A percentile compares a stretch with the other conserved stretches of the same genome.
Conservation (phyloP, 1,284 basidiomycete species). For the Rhodotorula sp. region DNA sequence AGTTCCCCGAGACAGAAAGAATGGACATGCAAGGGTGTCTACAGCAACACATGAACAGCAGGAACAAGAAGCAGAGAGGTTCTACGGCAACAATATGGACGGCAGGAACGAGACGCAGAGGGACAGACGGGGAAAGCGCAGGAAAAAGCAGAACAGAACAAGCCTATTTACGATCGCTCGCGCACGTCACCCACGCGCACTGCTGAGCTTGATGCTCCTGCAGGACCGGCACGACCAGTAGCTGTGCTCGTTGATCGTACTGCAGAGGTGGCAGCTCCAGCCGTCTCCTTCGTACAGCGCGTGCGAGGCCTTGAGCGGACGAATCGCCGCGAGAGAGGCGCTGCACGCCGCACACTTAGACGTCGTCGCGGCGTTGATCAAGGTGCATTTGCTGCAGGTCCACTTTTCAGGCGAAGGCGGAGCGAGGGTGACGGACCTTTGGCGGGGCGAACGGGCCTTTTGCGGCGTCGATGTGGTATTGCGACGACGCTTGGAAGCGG, state of each 20-base stretch:
- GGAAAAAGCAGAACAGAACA: background rate
- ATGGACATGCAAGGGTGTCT: background rate
- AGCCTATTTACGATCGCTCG: background rate
- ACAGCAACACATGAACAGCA: conserved; percentile 6
- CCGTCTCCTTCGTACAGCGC: background rate
- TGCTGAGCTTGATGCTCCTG: conserved; percentile 24
- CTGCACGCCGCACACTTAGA: background rate
- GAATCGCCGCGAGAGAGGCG: background rate
- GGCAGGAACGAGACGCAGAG: background rate
- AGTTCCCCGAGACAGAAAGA: too few species aligned
- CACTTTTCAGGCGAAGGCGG: background rate
- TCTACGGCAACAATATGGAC: background rate
- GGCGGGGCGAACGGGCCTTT: too few species aligned
- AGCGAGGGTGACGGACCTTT: background rate
- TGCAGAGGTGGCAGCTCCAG: conserved; percentile 32
- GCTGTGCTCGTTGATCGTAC: conserved; percentile 11
- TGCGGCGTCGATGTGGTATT: too few species aligned
- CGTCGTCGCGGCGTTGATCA: background rate
- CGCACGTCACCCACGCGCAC: conserved; percentile 9
- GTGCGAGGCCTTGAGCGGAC: background rate
- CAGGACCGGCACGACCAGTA: conserved; percentile 34
- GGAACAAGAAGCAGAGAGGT: background rate
- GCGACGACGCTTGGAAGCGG: too few species aligned
- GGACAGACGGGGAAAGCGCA: background rate
- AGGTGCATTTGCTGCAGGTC: background rate